Evolutionary conservation across 192 early-diverging fungal genomes (phyloP), one percentile per base, ranked within the genome.

Genomic region (Phycomyces blakesleeanus): DNA sequence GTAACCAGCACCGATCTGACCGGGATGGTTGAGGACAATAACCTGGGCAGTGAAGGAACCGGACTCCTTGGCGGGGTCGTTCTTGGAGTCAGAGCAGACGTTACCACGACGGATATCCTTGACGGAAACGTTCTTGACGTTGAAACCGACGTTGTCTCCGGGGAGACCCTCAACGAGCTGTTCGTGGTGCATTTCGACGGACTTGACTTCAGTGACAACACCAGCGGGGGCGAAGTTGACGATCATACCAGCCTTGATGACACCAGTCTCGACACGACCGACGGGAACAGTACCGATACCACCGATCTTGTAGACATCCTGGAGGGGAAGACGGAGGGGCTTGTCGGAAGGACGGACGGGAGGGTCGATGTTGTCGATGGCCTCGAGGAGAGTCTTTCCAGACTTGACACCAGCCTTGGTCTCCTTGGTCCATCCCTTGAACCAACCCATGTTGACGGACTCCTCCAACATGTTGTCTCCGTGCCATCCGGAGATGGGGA

Each of bases 271-370:
- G 78, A 95, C 93, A 93, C 93, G 91, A 78, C 95, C 95, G 78
- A 93, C 95, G 63, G 91, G 91, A 50, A 97, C 95, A 67, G 91
- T 93, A 75, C 95, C 95, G 72, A 98, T 93, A 94, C 94, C 94
- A 78, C 92, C 92, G 77, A 98, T 98, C 89, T 96, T 98, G 94
- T 98, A 98, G 61, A 98, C 92, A 82, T 93, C 95, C 79, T 93
- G 91, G 74, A 98, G 87, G 66, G 95, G 95, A 76, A 98, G 91
- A 83, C 95, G 93, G 69, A 98, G 91, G 65, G 95, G 91, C 81
- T 92, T 93, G 80, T 95, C 92, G 76, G 87, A 83, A 73, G 91
- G 91, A 69, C 95, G 92, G 47, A 66, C 47, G 65, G 95, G 94
- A 74, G 91, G 93, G 81, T 94, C 93, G 64, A 95, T 89, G 78